These are phyloP conservation scores for Fusarium buharicum DNA, from an alignment of 2,329 filamentous ascomycete genomes.

Conservation along the genomic window DNA sequence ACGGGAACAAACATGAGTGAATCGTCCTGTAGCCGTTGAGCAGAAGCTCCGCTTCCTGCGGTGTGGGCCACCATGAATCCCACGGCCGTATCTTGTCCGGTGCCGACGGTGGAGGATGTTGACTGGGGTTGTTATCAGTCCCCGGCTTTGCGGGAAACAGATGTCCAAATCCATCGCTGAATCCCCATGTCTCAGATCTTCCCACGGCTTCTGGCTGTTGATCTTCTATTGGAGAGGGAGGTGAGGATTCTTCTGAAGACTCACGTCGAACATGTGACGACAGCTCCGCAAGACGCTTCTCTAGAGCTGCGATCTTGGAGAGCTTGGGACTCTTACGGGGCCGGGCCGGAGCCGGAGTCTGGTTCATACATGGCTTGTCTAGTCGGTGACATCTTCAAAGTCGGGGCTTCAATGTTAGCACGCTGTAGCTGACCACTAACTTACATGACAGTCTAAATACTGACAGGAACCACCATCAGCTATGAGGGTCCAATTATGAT, in stretches of 20 bases:
- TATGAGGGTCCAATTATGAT: conserved; percentile 20
- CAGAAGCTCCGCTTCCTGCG: conserved; percentile 54
- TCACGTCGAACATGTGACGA: conserved; percentile 56
- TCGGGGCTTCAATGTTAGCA: conserved; percentile 20
- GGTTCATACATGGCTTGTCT: conserved; percentile 58
- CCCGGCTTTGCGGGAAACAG: conserved; percentile 49
- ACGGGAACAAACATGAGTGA: conserved; percentile 56
- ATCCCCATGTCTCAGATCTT: conserved; percentile 35
- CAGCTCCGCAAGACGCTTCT: conserved; percentile 61
- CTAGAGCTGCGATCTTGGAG: conserved; percentile 62
- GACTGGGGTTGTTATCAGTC: conserved; percentile 2
- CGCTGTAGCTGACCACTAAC: conserved; percentile 12
- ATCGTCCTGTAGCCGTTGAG: conserved; percentile 51
- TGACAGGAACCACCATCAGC: conserved; percentile 2
- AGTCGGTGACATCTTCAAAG: conserved; percentile 58
- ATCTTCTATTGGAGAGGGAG: conserved; percentile 17
- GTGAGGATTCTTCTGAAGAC: conserved; percentile 23
- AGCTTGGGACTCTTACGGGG: conserved; percentile 59
- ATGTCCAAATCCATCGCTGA: conserved; percentile 51
- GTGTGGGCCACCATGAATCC: conserved; percentile 55
- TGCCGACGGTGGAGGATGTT: conserved; percentile 23
- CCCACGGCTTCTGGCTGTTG: conserved; percentile 10
- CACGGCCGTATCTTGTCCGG: conserved; percentile 32
- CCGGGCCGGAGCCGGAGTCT: conserved; percentile 60
- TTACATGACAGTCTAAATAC: conserved; percentile 1